Base-by-base conservation (phyloP, 2,329 filamentous ascomycete species). In the Scedosporium boydii region DNA sequence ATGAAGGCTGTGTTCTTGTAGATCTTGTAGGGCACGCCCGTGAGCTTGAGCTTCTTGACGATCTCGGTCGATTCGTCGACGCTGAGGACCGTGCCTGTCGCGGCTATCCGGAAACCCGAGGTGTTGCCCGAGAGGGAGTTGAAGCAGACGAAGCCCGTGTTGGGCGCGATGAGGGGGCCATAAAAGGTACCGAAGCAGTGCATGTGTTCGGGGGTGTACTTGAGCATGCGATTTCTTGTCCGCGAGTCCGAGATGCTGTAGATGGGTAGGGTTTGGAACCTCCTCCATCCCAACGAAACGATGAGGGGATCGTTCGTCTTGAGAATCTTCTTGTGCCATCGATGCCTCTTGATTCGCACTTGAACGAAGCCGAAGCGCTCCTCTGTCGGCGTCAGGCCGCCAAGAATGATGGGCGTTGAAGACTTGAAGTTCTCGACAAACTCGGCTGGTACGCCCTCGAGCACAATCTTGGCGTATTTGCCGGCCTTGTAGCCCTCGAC, bases 1-100 rank as follows among this genome's bases (percentile, higher is more conserved):
- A 99, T 92, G 73, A 99, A 99, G 46, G 95, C 93, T 0, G 95
- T 99, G 79, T 99, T 99, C 77, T 96, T 96, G 85, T 96, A 98
- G 75, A 98, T 96, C 78, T 98, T 98, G 83, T 95, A 96, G 1
- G 95, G 93, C 58, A 86, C 82, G 64, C 95, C 95, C 0, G 92
- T 97, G 58, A 99, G 84, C 76, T 99, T 99, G 71, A 99, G 87
- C 81, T 99, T 99, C 84, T 99, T 99, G 75, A 99, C 95, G 67
- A 99, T 98, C 73, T 99, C 95, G 3, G 91, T 93, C 48, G 89
- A 91, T 76, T 98, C 93, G 72, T 99, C 95, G 21, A 99, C 95
- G 70, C 88, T 93, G 66, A 98, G 80, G 4, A 99, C 91, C 1
- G 95, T 95, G 65, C 95, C 95, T 0, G 93, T 97, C 2, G 95